phyloP scores from a whole-genome alignment of 2,329 filamentous ascomycete species.

The Lachnellula arida region DNA sequence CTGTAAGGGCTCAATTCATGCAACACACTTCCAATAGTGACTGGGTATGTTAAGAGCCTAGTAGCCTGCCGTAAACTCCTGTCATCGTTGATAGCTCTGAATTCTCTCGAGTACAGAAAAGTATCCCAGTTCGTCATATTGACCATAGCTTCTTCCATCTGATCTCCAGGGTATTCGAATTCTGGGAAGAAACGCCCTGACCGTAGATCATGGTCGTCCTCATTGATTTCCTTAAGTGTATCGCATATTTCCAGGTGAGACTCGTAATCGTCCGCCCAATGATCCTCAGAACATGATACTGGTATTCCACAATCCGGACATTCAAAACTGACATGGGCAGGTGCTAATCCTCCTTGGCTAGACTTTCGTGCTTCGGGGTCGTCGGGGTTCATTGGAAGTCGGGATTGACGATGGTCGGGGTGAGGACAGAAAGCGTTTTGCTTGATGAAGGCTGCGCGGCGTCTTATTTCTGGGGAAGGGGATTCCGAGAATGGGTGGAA shows the following conservation, averaged over 20 bases:
- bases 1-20: slow-evolving; percentile 94
- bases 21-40: slow-evolving; percentile 85
- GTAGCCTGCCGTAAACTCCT: slow-evolving; percentile 90
- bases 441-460: slow-evolving; percentile 83
- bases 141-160: slow-evolving; percentile 86
- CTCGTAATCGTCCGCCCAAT: slow-evolving; percentile 96
- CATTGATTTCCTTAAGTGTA: slow-evolving; percentile 85
- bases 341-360: slow-evolving; percentile 52
- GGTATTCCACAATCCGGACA: slow-evolving; percentile 95
- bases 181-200: slow-evolving; percentile 91
- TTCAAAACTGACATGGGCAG: slow-evolving; percentile 85
- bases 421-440: slow-evolving; percentile 94
- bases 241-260: slow-evolving; percentile 90
- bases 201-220: slow-evolving; percentile 92
- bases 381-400: slow-evolving; percentile 58
- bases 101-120: slow-evolving; percentile 87
- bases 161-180: slow-evolving; percentile 82
- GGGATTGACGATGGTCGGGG: slow-evolving; percentile 74
- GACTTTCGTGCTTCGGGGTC: slow-evolving; percentile 59
- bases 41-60: slow-evolving; percentile 84
- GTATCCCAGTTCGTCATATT: slow-evolving; percentile 99
- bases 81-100: slow-evolving; percentile 85
- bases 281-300: slow-evolving; percentile 87
- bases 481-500: slow-evolving; percentile 92
- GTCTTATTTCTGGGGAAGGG: slow-evolving; percentile 81